Base-by-base conservation (phyloP, 2,329 filamentous ascomycete genomes). In the Fusarium acutatum region DNA sequence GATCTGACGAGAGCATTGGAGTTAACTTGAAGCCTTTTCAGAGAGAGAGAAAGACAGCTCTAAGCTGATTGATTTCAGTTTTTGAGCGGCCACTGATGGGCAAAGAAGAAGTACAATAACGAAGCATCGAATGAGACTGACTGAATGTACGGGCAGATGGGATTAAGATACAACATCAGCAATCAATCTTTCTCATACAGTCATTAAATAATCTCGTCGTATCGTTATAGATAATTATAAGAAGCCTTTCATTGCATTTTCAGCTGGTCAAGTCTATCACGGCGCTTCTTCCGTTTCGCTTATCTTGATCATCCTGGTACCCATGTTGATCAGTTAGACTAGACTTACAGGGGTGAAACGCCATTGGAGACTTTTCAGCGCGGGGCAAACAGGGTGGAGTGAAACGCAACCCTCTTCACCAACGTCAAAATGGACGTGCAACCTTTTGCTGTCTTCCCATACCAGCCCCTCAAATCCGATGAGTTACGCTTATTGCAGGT, bases 101-200 rank as follows among this genome's bases (percentile, higher is more conserved):
- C 13, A 26, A 32, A 5, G 13, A 12, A n/a, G 28, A 11, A 0
- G n/a, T 20, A 13, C 7, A 4, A 32, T 18, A 9, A n/a, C 15
- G 22, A 32, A 49, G 5, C 7, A 5, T 17, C n/a, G 3, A 3
- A 4, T n/a, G n/a, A n/a, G 5, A n/a, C 26, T 26, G 5, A 49
- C 14, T 30, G 28, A 14, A 28, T 28, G 6, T 24, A 17, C 1
- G n/a, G 15, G 3, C 6, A 41, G 22, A 41, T 10, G 8, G 22
- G 14, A 11, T 3, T 22, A 11, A 41, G 9, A n/a, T n/a, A 3
- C 5, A 26, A 3, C 6, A 9, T 8, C 13, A 9, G 13, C 26
- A 46, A 28, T 15, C 0, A 5, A 5, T 12, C 4, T 8, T 22
- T 22, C 10, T 15, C 14, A 8, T 20, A 20, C 14, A 4, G 10